These are phyloP conservation scores for Herpetospermum pedunculosum DNA, from an alignment of 306 rosid species.

Conservation along the genomic window DNA sequence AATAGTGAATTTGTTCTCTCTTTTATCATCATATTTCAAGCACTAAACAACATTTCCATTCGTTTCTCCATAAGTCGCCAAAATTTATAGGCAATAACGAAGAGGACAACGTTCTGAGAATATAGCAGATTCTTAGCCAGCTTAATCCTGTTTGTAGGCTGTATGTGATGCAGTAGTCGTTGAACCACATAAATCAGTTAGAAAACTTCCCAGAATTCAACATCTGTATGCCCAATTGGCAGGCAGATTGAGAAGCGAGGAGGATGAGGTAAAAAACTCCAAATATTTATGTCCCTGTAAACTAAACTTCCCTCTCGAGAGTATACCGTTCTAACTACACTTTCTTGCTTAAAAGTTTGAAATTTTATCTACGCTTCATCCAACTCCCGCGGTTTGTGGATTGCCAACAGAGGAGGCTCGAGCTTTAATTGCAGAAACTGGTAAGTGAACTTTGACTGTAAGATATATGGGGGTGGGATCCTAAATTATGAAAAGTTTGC, in stretches of 20 bases:
- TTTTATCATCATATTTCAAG: not conserved
- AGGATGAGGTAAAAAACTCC: conserved; percentile 58
- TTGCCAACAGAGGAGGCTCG: conserved; percentile 91
- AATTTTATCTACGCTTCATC: conserved; percentile 80
- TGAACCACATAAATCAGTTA: conserved; percentile 56
- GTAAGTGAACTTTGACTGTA: conserved; percentile 16
- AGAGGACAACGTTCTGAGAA: not conserved
- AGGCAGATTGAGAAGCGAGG: conserved; percentile 59
- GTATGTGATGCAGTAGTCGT: conserved; percentile 53
- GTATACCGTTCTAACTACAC: not conserved
- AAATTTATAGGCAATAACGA: not conserved
- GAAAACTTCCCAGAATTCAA: conserved; percentile 80
- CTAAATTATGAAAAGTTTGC: not conserved
- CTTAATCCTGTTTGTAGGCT: conserved; percentile 31
- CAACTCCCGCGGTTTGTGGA: conserved; percentile 97
- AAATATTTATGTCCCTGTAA: not conserved
- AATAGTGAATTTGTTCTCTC: not conserved
- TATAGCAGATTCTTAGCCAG: not conserved
- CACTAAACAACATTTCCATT: not conserved
- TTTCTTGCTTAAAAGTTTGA: conserved; percentile 39
- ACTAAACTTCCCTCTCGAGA: not conserved
- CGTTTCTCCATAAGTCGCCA: not conserved
- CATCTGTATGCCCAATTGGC: conserved; percentile 69
- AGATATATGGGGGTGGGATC: not conserved
- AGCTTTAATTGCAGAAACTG: conserved; percentile 69